Conservation (phyloP, 1,284 basidiomycete species). For the Irpex lacteus region DNA sequence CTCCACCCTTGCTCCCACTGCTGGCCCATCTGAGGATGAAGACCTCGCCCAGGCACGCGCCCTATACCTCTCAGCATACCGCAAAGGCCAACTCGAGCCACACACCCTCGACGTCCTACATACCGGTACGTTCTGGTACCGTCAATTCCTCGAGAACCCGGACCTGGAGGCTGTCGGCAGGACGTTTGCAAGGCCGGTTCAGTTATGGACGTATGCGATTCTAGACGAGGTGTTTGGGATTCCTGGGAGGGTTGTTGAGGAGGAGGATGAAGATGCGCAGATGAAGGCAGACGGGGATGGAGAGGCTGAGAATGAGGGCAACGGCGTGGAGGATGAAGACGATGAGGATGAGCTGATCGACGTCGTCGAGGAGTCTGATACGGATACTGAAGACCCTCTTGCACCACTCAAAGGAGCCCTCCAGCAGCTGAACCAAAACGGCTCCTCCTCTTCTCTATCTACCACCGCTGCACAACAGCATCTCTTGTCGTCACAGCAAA, state of each 20-base stretch:
- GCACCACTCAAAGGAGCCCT: slow-evolving; percentile 70
- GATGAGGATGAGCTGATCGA: slow-evolving; percentile 61
- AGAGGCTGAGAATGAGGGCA: slow-evolving; percentile 1
- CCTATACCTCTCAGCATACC: slow-evolving; percentile 61
- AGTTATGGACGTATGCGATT: slow-evolving; percentile 65
- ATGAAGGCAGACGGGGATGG: not conserved
- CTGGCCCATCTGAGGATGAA: no score
- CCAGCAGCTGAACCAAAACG: slow-evolving; percentile 43
- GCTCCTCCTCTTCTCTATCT: slow-evolving; percentile 17
- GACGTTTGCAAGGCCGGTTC: slow-evolving; percentile 59
- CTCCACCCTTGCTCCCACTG: no score
- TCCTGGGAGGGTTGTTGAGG: slow-evolving; percentile 28
- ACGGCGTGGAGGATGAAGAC: slow-evolving; percentile 36
- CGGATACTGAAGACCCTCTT: slow-evolving; percentile 50
- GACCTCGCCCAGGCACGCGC: slow-evolving; percentile 33
- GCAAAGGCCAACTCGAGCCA: slow-evolving; percentile 56
- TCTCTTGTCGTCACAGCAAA: no score
- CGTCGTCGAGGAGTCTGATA: slow-evolving; percentile 45
- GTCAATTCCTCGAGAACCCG: slow-evolving; percentile 73
- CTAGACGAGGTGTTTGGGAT: slow-evolving; percentile 66
- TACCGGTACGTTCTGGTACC: slow-evolving; percentile 66
- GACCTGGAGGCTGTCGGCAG: slow-evolving; percentile 64
- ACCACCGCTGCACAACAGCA: not conserved
- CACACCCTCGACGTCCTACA: slow-evolving; percentile 57
- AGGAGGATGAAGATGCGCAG: slow-evolving; percentile 22